A percentile compares a stretch with the other conserved stretches of the same genome.
phyloP scores from a whole-genome alignment of 768 basidiomycete genomes.

The Lentinula guzmanii region DNA sequence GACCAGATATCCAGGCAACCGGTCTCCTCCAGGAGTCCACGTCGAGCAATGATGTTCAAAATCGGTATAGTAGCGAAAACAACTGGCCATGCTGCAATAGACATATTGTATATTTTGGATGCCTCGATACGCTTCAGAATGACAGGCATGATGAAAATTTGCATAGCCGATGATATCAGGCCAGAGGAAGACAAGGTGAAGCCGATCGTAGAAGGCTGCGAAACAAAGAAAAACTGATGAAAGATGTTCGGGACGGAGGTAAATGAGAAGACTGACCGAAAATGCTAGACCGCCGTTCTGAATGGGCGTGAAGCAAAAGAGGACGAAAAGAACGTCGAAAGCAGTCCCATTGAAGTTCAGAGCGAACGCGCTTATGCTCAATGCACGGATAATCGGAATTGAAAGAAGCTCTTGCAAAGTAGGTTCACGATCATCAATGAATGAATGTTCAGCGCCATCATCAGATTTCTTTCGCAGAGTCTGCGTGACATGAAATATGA shows the following conservation, averaged over 20 bases:
- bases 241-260: too few species aligned
- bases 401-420: constrained; percentile 31
- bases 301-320: constrained; percentile 62
- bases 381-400: constrained; percentile 47
- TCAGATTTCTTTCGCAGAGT: not conserved
- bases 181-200: constrained; percentile 48
- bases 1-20: not conserved
- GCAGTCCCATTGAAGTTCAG: constrained; percentile 50
- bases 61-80: constrained; percentile 41
- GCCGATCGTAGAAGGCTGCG: constrained; percentile 38
- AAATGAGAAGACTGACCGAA: constrained; percentile 32
- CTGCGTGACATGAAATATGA: not conserved
- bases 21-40: not conserved
- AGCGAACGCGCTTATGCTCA: constrained; percentile 46
- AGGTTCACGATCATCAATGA: not conserved
- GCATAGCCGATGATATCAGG: constrained; percentile 36
- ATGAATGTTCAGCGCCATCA: not conserved
- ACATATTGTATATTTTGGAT: constrained; percentile 45
- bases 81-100: constrained; percentile 48
- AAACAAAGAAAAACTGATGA: not conserved
- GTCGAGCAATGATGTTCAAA: constrained; percentile 6
- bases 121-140: constrained; percentile 44
- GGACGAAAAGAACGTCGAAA: constrained; percentile 66
- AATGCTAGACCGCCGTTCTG: constrained; percentile 52
- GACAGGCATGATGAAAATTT: constrained; percentile 48